A percentile compares a stretch with the other conserved stretches of the same genome.
Evolutionary conservation across 768 basidiomycete species (phyloP).

Genomic region (Phylloporus arenicola): DNA sequence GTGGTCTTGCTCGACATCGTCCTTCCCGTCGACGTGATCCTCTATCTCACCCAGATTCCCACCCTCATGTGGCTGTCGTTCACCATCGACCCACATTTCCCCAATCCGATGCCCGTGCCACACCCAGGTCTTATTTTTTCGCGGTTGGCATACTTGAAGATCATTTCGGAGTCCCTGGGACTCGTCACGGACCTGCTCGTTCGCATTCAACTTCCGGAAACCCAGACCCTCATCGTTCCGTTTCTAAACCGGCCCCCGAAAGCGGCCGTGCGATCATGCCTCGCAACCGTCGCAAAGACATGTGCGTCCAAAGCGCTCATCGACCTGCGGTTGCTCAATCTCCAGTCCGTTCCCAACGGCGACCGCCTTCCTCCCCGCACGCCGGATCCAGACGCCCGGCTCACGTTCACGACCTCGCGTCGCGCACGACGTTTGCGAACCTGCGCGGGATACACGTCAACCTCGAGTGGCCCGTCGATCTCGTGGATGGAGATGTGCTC

Average conservation of each 20-base stretch:
- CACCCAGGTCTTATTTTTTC: too few relatives aligned
- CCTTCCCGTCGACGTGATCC: too few relatives aligned
- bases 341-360: not conserved
- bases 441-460: conserved; percentile 3
- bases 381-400: not conserved
- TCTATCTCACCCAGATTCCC: too few relatives aligned
- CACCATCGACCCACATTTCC: too few relatives aligned
- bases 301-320: not conserved
- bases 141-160: too few relatives aligned
- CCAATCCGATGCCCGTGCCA: too few relatives aligned
- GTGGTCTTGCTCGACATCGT: too few relatives aligned
- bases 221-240: not conserved
- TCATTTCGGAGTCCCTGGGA: too few relatives aligned
- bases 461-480: not conserved
- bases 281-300: not conserved
- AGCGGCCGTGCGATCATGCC: not conserved
- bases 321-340: conserved; percentile 1
- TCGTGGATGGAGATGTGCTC: conserved; percentile 6
- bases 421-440: not conserved
- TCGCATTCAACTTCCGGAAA: too few relatives aligned
- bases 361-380: not conserved
- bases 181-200: too few relatives aligned
- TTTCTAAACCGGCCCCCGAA: not conserved
- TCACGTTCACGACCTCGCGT: not conserved
- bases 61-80: too few relatives aligned